phyloP scores from a whole-genome alignment of 2,329 filamentous ascomycete genomes.

The Leptoxyphium fumago region DNA sequence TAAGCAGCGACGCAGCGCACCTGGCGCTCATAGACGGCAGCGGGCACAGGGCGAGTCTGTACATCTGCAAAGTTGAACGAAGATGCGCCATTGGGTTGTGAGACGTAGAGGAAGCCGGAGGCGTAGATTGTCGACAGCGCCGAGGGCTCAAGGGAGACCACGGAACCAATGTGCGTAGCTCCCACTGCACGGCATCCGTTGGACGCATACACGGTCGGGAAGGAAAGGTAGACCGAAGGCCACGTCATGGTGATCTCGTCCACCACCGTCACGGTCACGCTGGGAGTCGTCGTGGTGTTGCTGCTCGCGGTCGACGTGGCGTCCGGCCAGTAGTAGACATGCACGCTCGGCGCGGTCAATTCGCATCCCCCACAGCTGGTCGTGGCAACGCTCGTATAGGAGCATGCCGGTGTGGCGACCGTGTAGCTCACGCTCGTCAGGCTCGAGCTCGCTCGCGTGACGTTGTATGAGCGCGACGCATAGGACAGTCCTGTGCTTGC shows the following conservation, averaged over 20 bases:
- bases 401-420: background rate
- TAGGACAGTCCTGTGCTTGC: background rate
- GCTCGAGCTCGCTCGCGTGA: background rate
- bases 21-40: background rate
- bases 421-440: background rate
- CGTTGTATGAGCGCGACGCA: background rate
- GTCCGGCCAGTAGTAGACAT: background rate
- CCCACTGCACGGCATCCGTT: conserved; percentile 8
- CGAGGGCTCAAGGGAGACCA: conserved; percentile 6
- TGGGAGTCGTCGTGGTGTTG: background rate
- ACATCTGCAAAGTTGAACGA: background rate
- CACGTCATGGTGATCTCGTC: conserved; percentile 8
- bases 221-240: conserved; percentile 13
- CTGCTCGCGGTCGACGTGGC: background rate
- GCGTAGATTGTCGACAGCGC: background rate
- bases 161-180: conserved; percentile 5
- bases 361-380: background rate
- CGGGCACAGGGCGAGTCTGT: background rate
- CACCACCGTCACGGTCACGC: background rate
- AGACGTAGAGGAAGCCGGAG: background rate
- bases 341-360: background rate
- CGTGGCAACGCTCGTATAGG: background rate
- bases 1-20: background rate
- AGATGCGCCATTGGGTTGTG: background rate
- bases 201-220: conserved; percentile 8